Base-by-base conservation (phyloP, 495 filamentous ascomycete species). In the Clavariopsis aquatica region DNA sequence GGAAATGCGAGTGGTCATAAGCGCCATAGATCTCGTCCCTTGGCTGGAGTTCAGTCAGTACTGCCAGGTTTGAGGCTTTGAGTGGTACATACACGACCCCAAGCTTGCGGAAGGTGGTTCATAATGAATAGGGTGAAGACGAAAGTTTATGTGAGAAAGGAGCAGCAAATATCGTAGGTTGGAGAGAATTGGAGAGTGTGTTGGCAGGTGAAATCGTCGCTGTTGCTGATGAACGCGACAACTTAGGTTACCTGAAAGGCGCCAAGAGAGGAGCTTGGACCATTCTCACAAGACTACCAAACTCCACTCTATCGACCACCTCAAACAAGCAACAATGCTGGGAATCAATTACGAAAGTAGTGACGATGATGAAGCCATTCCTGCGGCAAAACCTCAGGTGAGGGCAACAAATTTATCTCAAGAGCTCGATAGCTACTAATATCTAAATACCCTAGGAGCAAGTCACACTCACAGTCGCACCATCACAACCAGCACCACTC, bases 31-130 rank as follows among this genome's bases (percentile, higher is more conserved):
- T 80, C 76, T 98, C 95, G 81, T 96, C 89, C 77, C 93, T 85
- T 74, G 93, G 93, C 93, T 96, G 73, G 45, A 54, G 58, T 57
- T 60, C 62, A 61, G 71, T 71, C 49, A 70, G 64, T 49, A 20
- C 52, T 38, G 53, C 19, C 61, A 68, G 52, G 41, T 67, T 26
- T 49, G 55, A 49, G 51, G 57, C 8, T 28, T 24, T 49, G 23
- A 26, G 28, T 22, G 38, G 65, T 13, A 78, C 86, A 74, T 91
- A 97, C 94, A 79, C 93, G 89, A 74, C 93, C 93, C 93, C 93
- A 98, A 70, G 87, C 87, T 86, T 96, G 90, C 62, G 93, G 93
- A 74, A 91, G 85, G 79, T 98, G 93, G 77, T 97, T 93, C 93
- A 98, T 98, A 60, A 27, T 69, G 63, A 10, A 13, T 27, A 31